These are phyloP conservation scores for Aspergillus oerlinghausenensis DNA, from an alignment of 2,329 filamentous ascomycete species.

Conservation along the genomic window DNA sequence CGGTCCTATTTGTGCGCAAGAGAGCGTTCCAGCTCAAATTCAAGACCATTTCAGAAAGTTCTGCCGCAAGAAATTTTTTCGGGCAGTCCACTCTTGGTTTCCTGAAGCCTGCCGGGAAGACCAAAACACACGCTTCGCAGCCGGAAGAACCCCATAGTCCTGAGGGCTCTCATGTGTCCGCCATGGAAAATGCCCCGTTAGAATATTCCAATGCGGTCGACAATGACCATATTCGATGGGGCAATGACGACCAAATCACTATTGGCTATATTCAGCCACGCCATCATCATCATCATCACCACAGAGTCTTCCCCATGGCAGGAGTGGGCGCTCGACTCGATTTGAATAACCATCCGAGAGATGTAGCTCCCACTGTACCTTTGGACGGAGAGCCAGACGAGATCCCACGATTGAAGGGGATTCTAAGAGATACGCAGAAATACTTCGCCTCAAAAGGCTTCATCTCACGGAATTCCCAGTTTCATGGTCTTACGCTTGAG, in stretches of 20 bases:
- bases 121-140: background rate
- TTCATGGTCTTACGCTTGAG: conserved; percentile 43
- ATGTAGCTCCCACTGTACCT: conserved; percentile 18
- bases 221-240: conserved; percentile 21
- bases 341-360: conserved; percentile 30
- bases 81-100: background rate
- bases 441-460: conserved; percentile 27
- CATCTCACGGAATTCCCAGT: conserved; percentile 47
- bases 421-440: conserved; percentile 25
- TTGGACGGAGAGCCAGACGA: conserved; percentile 14
- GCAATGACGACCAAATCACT: conserved; percentile 28
- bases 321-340: conserved; percentile 33
- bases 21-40: conserved; percentile 61
- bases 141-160: background rate
- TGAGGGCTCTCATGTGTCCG: conserved; percentile 1
- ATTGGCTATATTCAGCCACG: conserved; percentile 15
- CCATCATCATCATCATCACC: conserved; percentile 16
- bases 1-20: conserved; percentile 58
- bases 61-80: conserved; percentile 7
- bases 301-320: conserved; percentile 31
- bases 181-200: background rate
- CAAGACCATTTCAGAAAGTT: conserved; percentile 45
- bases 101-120: background rate
- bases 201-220: background rate
- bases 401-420: conserved; percentile 17